Conservation (phyloP, 495 filamentous ascomycete species). For the Apodospora peruviana region DNA sequence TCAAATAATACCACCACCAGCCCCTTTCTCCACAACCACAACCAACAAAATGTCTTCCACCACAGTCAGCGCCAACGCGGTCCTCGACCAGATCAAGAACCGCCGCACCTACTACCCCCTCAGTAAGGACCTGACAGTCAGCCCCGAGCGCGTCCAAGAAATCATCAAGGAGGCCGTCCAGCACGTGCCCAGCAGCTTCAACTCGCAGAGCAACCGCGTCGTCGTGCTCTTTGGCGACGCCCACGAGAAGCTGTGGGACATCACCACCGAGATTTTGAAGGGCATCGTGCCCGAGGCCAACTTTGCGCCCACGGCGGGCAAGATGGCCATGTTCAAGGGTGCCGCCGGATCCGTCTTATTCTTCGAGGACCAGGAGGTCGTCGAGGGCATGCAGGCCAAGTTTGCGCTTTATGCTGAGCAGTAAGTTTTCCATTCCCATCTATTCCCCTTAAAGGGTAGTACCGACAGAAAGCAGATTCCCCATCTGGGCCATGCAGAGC, state of each 20-base stretch:
- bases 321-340: conserved; percentile 47
- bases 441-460: neutral
- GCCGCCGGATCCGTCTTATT: conserved; percentile 59
- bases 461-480: conserved; percentile 38
- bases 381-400: conserved; percentile 47
- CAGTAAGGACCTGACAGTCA: conserved; percentile 47
- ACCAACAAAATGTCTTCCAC: conserved; percentile 21
- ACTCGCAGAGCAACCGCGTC: conserved; percentile 58
- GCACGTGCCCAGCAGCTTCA: conserved; percentile 58
- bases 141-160: conserved; percentile 47
- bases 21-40: conserved; percentile 1
- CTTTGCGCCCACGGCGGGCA: conserved; percentile 42
- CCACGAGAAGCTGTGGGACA: conserved; percentile 61
- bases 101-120: conserved; percentile 58
- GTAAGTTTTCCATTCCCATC: conserved; percentile 4
- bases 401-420: conserved; percentile 52
- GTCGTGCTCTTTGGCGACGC: conserved; percentile 57
- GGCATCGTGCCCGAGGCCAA: conserved; percentile 50
- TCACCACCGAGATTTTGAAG: conserved; percentile 49
- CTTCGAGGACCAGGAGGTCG: conserved; percentile 53
- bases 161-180: conserved; percentile 49
- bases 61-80: conserved; percentile 24
- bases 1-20: conserved; percentile 10
- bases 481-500: conserved; percentile 55
- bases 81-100: conserved; percentile 48